Conservation (phyloP, 768 basidiomycete genomes). For the Termitomyces sp. region DNA sequence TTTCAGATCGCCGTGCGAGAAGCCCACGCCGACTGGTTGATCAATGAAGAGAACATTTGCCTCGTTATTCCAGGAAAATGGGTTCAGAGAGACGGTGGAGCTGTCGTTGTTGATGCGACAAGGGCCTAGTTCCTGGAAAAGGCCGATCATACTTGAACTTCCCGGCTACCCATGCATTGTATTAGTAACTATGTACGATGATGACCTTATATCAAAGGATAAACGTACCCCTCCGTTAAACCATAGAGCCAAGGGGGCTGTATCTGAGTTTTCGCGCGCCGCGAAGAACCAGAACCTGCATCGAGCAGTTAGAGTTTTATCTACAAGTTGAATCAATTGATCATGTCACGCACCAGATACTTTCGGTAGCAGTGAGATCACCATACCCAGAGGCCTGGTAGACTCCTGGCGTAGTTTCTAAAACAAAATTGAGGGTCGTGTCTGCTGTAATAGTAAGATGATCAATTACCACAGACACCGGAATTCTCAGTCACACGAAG, state of each 20-base stretch:
- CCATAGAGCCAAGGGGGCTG: conserved; percentile 65
- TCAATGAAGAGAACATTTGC: conserved; percentile 62
- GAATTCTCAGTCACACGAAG: conserved; percentile 60
- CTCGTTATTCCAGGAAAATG: conserved; percentile 58
- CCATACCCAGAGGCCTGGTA: conserved; percentile 65
- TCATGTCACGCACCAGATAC: conserved; percentile 44
- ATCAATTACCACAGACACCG: conserved; percentile 52
- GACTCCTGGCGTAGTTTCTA: conserved; percentile 62
- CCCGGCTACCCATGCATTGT: conserved; percentile 38
- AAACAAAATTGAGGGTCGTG: background rate
- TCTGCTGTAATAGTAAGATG: background rate
- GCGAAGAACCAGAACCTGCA: conserved; percentile 70
- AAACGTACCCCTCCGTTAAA: conserved; percentile 57
- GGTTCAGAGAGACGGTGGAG: conserved; percentile 46
- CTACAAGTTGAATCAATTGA: background rate
- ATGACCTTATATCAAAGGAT: background rate
- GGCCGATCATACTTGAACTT: conserved; percentile 57
- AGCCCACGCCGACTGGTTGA: conserved; percentile 63
- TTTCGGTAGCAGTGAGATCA: conserved; percentile 54
- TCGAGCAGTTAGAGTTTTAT: background rate
- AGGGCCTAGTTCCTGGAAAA: conserved; percentile 77
- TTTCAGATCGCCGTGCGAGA: conserved; percentile 51
- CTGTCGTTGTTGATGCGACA: conserved; percentile 63
- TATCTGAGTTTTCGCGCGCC: conserved; percentile 58
- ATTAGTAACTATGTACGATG: background rate